These are phyloP conservation scores for Cercospora sojina DNA, from an alignment of 2,329 filamentous ascomycete species.

Conservation along the genomic window DNA sequence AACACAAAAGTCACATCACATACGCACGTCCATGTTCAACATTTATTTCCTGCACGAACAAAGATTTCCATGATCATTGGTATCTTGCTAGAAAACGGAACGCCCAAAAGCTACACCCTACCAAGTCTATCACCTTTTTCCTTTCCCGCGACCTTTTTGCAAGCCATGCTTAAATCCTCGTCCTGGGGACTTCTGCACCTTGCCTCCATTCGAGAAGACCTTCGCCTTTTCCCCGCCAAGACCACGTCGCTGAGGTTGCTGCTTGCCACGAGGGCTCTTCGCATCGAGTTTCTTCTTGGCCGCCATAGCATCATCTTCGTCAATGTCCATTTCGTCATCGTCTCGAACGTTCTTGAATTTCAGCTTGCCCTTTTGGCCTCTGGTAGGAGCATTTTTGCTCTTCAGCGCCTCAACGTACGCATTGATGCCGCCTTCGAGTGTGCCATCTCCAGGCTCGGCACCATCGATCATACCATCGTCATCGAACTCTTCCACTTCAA, in stretches of 20 bases:
- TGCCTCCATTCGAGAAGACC: slow-evolving; percentile 22
- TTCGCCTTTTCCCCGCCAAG: slow-evolving; percentile 31
- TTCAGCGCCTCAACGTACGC: slow-evolving; percentile 62
- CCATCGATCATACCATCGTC: slow-evolving; percentile 45
- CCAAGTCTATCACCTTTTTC: slow-evolving; percentile 7
- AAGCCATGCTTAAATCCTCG: slow-evolving; percentile 28
- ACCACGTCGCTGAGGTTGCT: slow-evolving; percentile 29
- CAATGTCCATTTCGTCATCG: slow-evolving; percentile 49
- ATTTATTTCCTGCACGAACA: background rate
- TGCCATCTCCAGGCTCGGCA: slow-evolving; percentile 41
- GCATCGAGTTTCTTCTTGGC: slow-evolving; percentile 38
- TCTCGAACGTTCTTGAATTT: slow-evolving; percentile 57
- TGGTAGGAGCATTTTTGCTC: slow-evolving; percentile 57
- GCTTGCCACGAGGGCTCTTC: slow-evolving; percentile 24
- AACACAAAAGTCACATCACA: background rate
- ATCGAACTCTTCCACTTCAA: slow-evolving; percentile 60
- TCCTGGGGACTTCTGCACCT: slow-evolving; percentile 25
- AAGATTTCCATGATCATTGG: slow-evolving; percentile 3
- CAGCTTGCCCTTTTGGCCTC: slow-evolving; percentile 59
- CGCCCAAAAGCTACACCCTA: background rate
- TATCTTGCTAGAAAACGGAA: background rate
- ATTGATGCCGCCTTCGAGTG: slow-evolving; percentile 55
- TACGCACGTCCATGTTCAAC: background rate
- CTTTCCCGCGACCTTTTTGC: slow-evolving; percentile 22
- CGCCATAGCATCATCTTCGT: slow-evolving; percentile 42